Percentiles rank a stretch among this genome's conserved stretches.
phyloP scores from a whole-genome alignment of 768 basidiomycete genomes.

The Boletus speciosus region DNA sequence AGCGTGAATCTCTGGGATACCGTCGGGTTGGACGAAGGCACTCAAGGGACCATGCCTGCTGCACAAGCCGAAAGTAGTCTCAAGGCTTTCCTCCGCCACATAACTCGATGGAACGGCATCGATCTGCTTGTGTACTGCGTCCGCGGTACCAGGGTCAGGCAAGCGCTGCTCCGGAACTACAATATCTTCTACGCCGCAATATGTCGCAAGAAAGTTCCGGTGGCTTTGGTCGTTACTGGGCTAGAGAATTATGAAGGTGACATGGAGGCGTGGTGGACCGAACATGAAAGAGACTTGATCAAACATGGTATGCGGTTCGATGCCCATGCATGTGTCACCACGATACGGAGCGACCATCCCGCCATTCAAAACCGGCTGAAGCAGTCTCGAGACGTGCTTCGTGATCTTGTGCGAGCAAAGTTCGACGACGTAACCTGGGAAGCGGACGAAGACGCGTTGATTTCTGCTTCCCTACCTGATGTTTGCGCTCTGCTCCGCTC shows the following conservation, averaged over 20 bases:
- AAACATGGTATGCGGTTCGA: slow-evolving; percentile 34
- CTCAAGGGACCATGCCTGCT: slow-evolving; percentile 26
- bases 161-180: slow-evolving; percentile 28
- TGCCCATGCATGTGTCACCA: slow-evolving; percentile 41
- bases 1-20: slow-evolving; percentile 32
- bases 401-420: slow-evolving; percentile 15
- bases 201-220: slow-evolving; percentile 30
- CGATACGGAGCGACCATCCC: slow-evolving; percentile 25
- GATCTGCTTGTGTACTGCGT: slow-evolving; percentile 34
- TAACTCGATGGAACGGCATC: slow-evolving; percentile 27
- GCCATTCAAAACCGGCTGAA: slow-evolving; percentile 19
- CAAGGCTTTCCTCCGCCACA: slow-evolving; percentile 32
- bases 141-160: slow-evolving; percentile 31
- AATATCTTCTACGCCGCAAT: slow-evolving; percentile 28
- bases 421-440: slow-evolving; percentile 21
- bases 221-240: slow-evolving; percentile 35
- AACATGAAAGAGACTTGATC: slow-evolving; percentile 31
- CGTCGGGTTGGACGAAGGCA: slow-evolving; percentile 31
- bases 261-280: slow-evolving; percentile 39
- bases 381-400: slow-evolving; percentile 20
- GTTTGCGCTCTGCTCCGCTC: slow-evolving; percentile 14
- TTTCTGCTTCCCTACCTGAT: slow-evolving; percentile 20
- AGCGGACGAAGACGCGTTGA: slow-evolving; percentile 14
- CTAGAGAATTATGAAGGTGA: slow-evolving; percentile 33
- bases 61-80: slow-evolving; percentile 24